Conservation (phyloP, 306 rosid species). For the Pueraria montana region DNA sequence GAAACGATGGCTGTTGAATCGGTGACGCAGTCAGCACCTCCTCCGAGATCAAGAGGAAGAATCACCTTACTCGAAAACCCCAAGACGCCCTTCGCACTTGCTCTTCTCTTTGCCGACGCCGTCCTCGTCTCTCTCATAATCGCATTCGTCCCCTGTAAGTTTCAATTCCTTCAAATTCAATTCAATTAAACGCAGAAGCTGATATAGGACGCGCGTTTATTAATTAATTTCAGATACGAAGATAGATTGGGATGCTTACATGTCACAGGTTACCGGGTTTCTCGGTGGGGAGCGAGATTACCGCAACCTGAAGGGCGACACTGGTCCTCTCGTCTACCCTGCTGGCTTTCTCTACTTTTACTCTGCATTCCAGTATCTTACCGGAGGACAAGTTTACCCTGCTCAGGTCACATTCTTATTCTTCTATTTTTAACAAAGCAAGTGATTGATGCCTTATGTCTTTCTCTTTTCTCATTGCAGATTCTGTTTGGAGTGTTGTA, state of each 20-base stretch:
- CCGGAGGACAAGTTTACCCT: constrained; percentile 78
- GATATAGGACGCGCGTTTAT: not conserved
- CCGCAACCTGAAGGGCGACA: constrained; percentile 85
- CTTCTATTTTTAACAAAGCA: not conserved
- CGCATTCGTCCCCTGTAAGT: constrained; percentile 83
- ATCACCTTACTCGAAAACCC: constrained; percentile 42
- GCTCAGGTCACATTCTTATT: constrained; percentile 69
- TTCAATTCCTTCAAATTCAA: constrained; percentile 6
- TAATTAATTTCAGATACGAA: constrained; percentile 75
- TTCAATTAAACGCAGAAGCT: constrained; percentile 4
- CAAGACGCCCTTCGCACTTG: constrained; percentile 56
- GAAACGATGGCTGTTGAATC: constrained; percentile 70
- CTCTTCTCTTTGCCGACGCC: constrained; percentile 71
- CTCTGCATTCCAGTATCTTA: constrained; percentile 71
- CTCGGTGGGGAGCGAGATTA: constrained; percentile 89
- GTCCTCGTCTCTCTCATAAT: constrained; percentile 71
- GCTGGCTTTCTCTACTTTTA: constrained; percentile 89
- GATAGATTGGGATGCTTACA: constrained; percentile 99
- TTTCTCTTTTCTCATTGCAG: constrained; percentile 60
- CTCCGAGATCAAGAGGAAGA: constrained; percentile 42
- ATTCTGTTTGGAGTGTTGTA: constrained; percentile 84
- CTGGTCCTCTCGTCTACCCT: constrained; percentile 96
- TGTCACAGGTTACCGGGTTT: constrained; percentile 93
- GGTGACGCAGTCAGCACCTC: constrained; percentile 51
- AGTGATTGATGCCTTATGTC: not conserved